Evolutionary conservation across 2,329 filamentous ascomycete species (phyloP).

Genomic region (Proliferodiscus dingleyae): DNA sequence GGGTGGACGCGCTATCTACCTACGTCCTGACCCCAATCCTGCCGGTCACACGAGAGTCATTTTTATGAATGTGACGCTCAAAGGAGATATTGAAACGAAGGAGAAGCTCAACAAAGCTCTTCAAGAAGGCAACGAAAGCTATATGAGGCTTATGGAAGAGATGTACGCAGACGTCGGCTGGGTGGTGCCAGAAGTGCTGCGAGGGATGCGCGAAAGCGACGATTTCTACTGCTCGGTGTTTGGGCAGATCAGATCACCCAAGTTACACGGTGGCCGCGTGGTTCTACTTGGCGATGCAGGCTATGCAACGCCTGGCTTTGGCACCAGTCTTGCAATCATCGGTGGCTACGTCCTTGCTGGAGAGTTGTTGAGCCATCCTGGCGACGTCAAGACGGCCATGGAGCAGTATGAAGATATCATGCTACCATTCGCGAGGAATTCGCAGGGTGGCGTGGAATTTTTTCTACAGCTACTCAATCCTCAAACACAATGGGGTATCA

Average conservation of each 20-base stretch:
- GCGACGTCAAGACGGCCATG: constrained; percentile 32
- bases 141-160: constrained; percentile 10
- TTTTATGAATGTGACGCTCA: constrained; percentile 11
- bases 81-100: constrained; percentile 7
- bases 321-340: constrained; percentile 37
- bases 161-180: constrained; percentile 11
- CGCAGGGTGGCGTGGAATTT: constrained; percentile 4
- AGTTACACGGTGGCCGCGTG: constrained; percentile 6
- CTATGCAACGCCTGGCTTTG: constrained; percentile 39
- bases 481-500: constrained; percentile 9
- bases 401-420: constrained; percentile 41
- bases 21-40: constrained; percentile 10
- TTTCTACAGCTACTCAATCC: constrained; percentile 9
- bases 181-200: constrained; percentile 6
- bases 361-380: constrained; percentile 32
- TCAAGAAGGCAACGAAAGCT: constrained; percentile 5
- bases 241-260: constrained; percentile 10
- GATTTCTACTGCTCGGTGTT: constrained; percentile 15
- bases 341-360: constrained; percentile 44
- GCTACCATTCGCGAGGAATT: constrained; percentile 3
- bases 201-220: constrained; percentile 9
- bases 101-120: constrained; percentile 6
- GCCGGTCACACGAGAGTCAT: constrained; percentile 6
- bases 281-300: constrained; percentile 31
- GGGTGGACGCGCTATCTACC: constrained; percentile 6